phyloP scores from a whole-genome alignment of 2,329 filamentous ascomycete genomes.

The Penicillium sp. region DNA sequence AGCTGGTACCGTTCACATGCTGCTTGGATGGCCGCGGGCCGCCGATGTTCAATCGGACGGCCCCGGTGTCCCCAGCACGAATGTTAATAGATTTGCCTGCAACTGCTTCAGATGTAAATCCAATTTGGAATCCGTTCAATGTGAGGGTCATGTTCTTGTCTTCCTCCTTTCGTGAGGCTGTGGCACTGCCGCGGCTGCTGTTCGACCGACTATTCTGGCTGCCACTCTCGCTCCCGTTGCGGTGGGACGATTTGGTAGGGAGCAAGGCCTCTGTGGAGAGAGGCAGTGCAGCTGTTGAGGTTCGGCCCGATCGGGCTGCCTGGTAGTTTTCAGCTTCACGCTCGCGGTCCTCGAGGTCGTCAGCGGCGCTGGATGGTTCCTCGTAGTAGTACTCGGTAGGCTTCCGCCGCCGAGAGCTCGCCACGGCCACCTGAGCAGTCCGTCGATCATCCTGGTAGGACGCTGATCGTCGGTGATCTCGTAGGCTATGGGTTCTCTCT shows the following conservation, averaged over 20 bases:
- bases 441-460: slow-evolving; percentile 29
- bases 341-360: slow-evolving; percentile 32
- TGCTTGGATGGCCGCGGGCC: slow-evolving; percentile 29
- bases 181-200: slow-evolving; percentile 35
- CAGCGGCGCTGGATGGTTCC: slow-evolving; percentile 9
- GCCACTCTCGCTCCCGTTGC: slow-evolving; percentile 32
- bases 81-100: slow-evolving; percentile 35
- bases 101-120: slow-evolving; percentile 30
- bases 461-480: slow-evolving; percentile 21
- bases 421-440: slow-evolving; percentile 28
- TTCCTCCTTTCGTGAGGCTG: slow-evolving; percentile 29
- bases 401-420: slow-evolving; percentile 29
- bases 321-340: slow-evolving; percentile 35
- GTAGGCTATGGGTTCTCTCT: slow-evolving; percentile 30
- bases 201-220: slow-evolving; percentile 36
- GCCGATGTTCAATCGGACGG: slow-evolving; percentile 34
- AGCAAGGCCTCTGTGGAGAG: slow-evolving; percentile 30
- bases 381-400: slow-evolving; percentile 27
- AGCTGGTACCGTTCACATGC: slow-evolving; percentile 26
- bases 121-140: slow-evolving; percentile 36
- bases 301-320: slow-evolving; percentile 25
- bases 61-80: slow-evolving; percentile 32
- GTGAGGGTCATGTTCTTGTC: slow-evolving; percentile 34
- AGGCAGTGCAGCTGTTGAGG: slow-evolving; percentile 19
- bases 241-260: slow-evolving; percentile 25